phyloP scores from a whole-genome alignment of 768 basidiomycete species.

The Leccinum rimulosum region DNA sequence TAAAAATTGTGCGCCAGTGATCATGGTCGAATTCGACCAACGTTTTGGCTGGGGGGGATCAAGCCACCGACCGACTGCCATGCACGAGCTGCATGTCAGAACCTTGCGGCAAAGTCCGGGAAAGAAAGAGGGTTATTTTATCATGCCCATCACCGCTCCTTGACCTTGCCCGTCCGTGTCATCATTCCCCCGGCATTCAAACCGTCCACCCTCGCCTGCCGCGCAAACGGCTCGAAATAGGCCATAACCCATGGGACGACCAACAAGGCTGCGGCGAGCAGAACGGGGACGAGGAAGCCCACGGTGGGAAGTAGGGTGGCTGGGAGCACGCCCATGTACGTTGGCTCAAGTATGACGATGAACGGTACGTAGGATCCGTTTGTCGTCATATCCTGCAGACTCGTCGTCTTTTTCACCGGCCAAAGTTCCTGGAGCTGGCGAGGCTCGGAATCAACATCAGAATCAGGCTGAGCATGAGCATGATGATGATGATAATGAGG shows the following conservation, averaged over 20 bases:
- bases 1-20: background rate
- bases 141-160: slow-evolving; percentile 21
- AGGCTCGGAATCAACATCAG: background rate
- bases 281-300: slow-evolving; percentile 28
- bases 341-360: slow-evolving; percentile 54
- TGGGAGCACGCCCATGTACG: slow-evolving; percentile 58
- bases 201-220: slow-evolving; percentile 26
- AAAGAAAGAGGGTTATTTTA: background rate
- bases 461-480: background rate
- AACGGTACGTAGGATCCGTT: slow-evolving; percentile 42
- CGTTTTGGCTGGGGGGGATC: too few relatives aligned
- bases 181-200: background rate
- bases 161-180: slow-evolving; percentile 8
- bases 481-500: background rate
- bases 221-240: slow-evolving; percentile 21
- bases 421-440: background rate
- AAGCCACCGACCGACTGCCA: too few relatives aligned
- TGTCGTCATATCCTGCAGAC: too few relatives aligned
- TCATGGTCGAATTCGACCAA: too few relatives aligned
- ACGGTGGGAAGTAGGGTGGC: slow-evolving; percentile 43
- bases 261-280: slow-evolving; percentile 21
- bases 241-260: slow-evolving; percentile 19
- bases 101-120: slow-evolving; percentile 1
- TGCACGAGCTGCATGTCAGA: slow-evolving; percentile 2
- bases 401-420: background rate